Conservation (phyloP, 345 rosid genomes). For the Nasturtium officinale region DNA sequence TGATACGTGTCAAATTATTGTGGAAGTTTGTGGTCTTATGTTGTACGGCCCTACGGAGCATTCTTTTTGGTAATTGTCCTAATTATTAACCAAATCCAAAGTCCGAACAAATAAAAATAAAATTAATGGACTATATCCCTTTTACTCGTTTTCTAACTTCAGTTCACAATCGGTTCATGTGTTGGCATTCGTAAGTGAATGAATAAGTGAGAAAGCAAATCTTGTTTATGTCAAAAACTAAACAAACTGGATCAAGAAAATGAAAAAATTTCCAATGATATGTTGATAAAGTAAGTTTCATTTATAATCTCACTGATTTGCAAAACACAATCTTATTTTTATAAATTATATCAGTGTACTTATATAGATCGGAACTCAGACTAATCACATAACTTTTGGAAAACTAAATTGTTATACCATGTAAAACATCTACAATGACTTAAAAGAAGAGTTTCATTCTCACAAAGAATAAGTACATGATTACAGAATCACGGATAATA, state of each 20-base stretch:
- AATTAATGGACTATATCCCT: background rate
- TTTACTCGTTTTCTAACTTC: background rate
- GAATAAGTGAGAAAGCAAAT: background rate
- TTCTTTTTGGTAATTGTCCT: background rate
- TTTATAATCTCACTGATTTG: background rate
- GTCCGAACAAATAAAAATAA: background rate
- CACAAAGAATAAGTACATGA: constrained; percentile 11
- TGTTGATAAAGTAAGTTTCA: background rate
- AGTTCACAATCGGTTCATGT: background rate
- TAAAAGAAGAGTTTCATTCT: background rate
- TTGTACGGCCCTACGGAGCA: background rate
- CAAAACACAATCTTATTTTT: background rate
- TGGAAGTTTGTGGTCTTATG: constrained; percentile 24
- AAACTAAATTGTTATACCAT: background rate
- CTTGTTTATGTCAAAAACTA: constrained; percentile 1
- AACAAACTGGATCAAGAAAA: background rate
- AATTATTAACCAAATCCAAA: background rate
- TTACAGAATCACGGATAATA: background rate
- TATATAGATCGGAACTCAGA: background rate
- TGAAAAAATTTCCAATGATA: background rate
- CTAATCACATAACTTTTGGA: background rate
- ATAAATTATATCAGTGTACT: background rate
- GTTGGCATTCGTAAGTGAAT: background rate
- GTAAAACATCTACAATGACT: background rate
- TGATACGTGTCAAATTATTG: constrained; percentile 33